These are phyloP conservation scores for Chalara sp. DNA, from an alignment of 2,329 filamentous ascomycete species.

Conservation along the genomic window DNA sequence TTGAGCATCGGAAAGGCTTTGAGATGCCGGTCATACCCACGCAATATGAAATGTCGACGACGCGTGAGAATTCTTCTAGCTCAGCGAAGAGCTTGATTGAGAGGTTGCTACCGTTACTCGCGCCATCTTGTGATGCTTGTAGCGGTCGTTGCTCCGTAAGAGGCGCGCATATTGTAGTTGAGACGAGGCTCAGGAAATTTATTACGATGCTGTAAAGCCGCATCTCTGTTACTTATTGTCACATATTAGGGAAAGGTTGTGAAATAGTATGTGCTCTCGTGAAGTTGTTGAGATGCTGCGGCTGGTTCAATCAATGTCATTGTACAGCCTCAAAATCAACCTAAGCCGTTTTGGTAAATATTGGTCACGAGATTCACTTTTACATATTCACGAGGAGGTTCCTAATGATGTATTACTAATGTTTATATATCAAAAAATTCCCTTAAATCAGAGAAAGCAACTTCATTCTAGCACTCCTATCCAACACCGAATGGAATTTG, in stretches of 20 bases:
- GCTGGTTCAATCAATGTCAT: too few species aligned
- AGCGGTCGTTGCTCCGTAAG: slow-evolving; percentile 22
- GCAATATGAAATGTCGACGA: slow-evolving; percentile 94
- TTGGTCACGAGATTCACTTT: too few species aligned
- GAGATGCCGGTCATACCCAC: slow-evolving; percentile 68
- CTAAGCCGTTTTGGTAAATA: too few species aligned
- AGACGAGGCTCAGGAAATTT: slow-evolving; percentile 4
- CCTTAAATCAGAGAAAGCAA: not conserved
- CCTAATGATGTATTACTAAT: too few species aligned
- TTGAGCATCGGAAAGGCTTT: slow-evolving; percentile 78
- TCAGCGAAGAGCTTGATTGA: slow-evolving; percentile 65
- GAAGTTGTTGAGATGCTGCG: too few species aligned
- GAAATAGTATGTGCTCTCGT: not conserved
- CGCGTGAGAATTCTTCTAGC: slow-evolving; percentile 79
- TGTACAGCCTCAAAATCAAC: too few species aligned
- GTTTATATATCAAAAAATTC: not conserved
- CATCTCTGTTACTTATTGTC: slow-evolving; percentile 18
- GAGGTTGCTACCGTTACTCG: slow-evolving; percentile 30
- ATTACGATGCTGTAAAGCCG: slow-evolving; percentile 14
- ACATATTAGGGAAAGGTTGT: slow-evolving; percentile 14
- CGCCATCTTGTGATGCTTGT: not conserved
- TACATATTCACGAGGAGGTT: too few species aligned
- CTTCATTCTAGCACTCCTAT: not conserved
- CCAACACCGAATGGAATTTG: too few species aligned
- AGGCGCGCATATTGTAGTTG: slow-evolving; percentile 1